Base-by-base conservation (phyloP, 371 early-diverging fungal species). In the Mycotypha africana region DNA sequence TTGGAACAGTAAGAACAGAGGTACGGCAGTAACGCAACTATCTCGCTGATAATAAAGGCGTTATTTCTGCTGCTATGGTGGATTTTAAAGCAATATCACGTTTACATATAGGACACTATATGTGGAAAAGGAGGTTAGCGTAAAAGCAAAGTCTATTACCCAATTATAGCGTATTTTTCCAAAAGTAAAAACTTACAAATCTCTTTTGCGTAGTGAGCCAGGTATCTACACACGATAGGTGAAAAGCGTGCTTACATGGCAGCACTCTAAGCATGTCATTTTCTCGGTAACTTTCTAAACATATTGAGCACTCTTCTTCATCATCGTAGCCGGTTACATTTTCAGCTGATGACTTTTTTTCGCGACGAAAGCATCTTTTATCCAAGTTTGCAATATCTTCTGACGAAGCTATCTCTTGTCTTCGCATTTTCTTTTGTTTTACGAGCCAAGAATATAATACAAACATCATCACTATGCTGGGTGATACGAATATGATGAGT, bases 281-380 rank as follows among this genome's bases (percentile, higher is more conserved):
- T 23, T 83, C 81, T 23, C 71, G 67, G 67, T 88, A 97, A 42
- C 90, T 91, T 22, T 92, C 92, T 48, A 97, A 67, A 70, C 99
- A 99, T 38, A 99, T 92, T 19, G 87, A 88, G 62, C 99, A 98
- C 31, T 86, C 86, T 23, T 79, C n/a, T n/a, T n/a, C n/a, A n/a
- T n/a, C n/a, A n/a, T n/a, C n/a, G n/a, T n/a, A n/a, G n/a, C n/a
- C 79, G 14, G 82, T 76, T 30, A 88, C 91, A 38, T 76, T 71
- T 17, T 64, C 72, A n/a, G n/a, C n/a, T n/a, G n/a, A n/a, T 41
- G 58, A 49, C n/a, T 55, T 35, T 34, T 86, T 84, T 42, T 80
- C 65, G 11, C 56, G 51, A 39, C 59, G 71, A 45, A 82, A 88
- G 2, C 72, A 65, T 42, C 81, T 82, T 24, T 70, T 57, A 0